Conservation (phyloP, 2,329 filamentous ascomycete species). For the Stagonosporopsis chrysanthemi region DNA sequence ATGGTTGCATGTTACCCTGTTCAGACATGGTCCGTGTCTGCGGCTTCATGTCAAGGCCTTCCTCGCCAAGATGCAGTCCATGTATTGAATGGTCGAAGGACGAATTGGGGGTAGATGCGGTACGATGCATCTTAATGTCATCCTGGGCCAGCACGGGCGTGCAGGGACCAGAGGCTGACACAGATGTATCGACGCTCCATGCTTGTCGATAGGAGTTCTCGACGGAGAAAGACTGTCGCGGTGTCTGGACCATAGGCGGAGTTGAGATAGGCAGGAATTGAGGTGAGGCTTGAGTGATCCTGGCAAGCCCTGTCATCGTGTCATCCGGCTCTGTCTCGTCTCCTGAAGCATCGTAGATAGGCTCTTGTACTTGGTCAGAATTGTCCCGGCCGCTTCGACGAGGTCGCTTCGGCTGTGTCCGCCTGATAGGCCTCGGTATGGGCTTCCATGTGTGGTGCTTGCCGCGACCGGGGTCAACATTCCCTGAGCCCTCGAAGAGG, state of each 20-base stretch:
- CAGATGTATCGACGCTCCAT: background rate
- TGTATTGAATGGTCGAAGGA: slow-evolving; percentile 19
- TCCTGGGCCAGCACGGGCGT: slow-evolving; percentile 5
- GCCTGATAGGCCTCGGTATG: slow-evolving; percentile 28
- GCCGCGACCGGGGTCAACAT: slow-evolving; percentile 30
- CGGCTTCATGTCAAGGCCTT: slow-evolving; percentile 20
- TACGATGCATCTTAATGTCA: slow-evolving; percentile 5
- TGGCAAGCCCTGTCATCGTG: slow-evolving; percentile 10
- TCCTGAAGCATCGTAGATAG: slow-evolving; percentile 17
- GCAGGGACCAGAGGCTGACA: slow-evolving; percentile 5
- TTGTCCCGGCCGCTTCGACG: slow-evolving; percentile 2
- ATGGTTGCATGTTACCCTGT: slow-evolving; percentile 5
- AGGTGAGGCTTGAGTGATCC: background rate
- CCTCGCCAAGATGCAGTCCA: slow-evolving; percentile 9
- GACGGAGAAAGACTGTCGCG: background rate
- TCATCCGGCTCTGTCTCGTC: slow-evolving; percentile 38
- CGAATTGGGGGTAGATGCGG: slow-evolving; percentile 13
- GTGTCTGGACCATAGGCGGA: background rate
- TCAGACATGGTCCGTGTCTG: slow-evolving; percentile 6
- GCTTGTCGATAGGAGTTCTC: background rate
- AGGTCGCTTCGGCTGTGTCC: slow-evolving; percentile 19
- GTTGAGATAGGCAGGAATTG: background rate
- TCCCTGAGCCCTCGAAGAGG: slow-evolving; percentile 33
- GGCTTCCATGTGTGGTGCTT: slow-evolving; percentile 35
- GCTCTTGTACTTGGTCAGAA: slow-evolving; percentile 1